phyloP scores from a whole-genome alignment of 2,329 filamentous ascomycete species.

The Drechslerella dactyloides region DNA sequence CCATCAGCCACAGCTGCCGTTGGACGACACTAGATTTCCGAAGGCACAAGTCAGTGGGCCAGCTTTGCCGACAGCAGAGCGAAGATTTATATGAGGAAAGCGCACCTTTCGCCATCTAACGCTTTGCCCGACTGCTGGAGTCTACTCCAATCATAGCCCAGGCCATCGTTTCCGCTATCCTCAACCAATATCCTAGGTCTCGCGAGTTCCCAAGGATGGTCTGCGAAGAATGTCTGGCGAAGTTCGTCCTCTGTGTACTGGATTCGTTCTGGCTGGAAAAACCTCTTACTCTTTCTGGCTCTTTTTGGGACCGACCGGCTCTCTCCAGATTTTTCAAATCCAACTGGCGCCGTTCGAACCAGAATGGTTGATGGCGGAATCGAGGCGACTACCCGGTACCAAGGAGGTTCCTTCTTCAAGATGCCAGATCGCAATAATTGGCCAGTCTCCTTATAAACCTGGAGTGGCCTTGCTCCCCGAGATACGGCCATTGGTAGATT shows the following conservation, averaged over 20 bases:
- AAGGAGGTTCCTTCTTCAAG: constrained; percentile 61
- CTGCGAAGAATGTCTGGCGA: constrained; percentile 81
- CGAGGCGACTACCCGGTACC: constrained; percentile 65
- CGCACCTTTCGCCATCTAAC: constrained; percentile 83
- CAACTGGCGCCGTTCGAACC: constrained; percentile 65
- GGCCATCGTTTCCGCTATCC: constrained; percentile 79
- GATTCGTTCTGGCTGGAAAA: constrained; percentile 81
- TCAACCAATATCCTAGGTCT: constrained; percentile 85
- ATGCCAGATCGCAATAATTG: constrained; percentile 61
- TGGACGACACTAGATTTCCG: constrained; percentile 79
- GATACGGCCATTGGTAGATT: constrained; percentile 57
- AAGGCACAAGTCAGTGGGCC: constrained; percentile 8
- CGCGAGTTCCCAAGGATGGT: constrained; percentile 97
- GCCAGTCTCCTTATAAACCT: constrained; percentile 64
- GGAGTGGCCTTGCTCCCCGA: constrained; percentile 58
- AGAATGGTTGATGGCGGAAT: constrained; percentile 68
- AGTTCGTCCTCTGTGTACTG: constrained; percentile 82
- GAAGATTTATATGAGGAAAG: background rate
- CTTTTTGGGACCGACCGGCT: constrained; percentile 57
- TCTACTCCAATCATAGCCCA: constrained; percentile 78
- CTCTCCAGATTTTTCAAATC: constrained; percentile 57
- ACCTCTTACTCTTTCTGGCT: constrained; percentile 61
- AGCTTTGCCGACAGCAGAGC: background rate
- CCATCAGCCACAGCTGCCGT: constrained; percentile 84
- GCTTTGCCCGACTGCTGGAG: constrained; percentile 76